A percentile compares a stretch with the other conserved stretches of the same genome.
phyloP scores from a whole-genome alignment of 345 rosid species.

The Euphorbia pulcherrima region DNA sequence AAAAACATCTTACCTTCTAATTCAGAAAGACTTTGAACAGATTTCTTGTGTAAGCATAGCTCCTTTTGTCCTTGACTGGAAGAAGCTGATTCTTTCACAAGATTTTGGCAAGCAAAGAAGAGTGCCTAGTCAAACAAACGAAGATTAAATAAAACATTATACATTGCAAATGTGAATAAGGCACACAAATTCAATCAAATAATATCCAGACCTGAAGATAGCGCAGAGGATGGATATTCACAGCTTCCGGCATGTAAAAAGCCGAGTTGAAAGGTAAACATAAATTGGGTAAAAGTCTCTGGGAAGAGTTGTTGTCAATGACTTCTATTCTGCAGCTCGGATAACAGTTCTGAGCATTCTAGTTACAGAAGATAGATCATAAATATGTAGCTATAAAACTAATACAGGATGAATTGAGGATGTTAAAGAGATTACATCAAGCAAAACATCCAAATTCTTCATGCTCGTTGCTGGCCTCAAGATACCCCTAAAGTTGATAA shows the following conservation, averaged over 20 bases:
- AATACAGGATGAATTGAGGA: slow-evolving; percentile 18
- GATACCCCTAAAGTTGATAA: slow-evolving; percentile 58
- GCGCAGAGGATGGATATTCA: slow-evolving; percentile 64
- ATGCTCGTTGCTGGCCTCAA: slow-evolving; percentile 73
- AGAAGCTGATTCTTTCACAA: slow-evolving; percentile 40
- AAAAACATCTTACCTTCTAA: slow-evolving; percentile 51
- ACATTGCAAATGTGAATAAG: neutral
- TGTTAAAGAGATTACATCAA: slow-evolving; percentile 45
- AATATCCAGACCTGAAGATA: slow-evolving; percentile 56
- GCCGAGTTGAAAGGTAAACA: slow-evolving; percentile 55
- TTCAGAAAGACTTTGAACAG: slow-evolving; percentile 45
- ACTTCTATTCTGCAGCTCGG: slow-evolving; percentile 66
- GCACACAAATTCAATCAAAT: neutral
- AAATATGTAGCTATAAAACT: slow-evolving; percentile 4
- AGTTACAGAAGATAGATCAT: slow-evolving; percentile 29
- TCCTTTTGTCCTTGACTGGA: slow-evolving; percentile 38
- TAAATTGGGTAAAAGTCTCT: slow-evolving; percentile 56
- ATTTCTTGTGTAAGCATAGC: slow-evolving; percentile 48
- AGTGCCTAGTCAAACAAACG: slow-evolving; percentile 55
- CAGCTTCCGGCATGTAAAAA: slow-evolving; percentile 80
- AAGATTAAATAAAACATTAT: slow-evolving; percentile 5
- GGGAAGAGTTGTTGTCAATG: slow-evolving; percentile 51
- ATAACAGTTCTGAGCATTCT: slow-evolving; percentile 81
- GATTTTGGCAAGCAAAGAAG: slow-evolving; percentile 67
- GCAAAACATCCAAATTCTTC: slow-evolving; percentile 54